Percentiles rank a stretch among this genome's conserved stretches.
Conservation (phyloP, 352 stramenopile genomes). For the Phytophthora pini region DNA sequence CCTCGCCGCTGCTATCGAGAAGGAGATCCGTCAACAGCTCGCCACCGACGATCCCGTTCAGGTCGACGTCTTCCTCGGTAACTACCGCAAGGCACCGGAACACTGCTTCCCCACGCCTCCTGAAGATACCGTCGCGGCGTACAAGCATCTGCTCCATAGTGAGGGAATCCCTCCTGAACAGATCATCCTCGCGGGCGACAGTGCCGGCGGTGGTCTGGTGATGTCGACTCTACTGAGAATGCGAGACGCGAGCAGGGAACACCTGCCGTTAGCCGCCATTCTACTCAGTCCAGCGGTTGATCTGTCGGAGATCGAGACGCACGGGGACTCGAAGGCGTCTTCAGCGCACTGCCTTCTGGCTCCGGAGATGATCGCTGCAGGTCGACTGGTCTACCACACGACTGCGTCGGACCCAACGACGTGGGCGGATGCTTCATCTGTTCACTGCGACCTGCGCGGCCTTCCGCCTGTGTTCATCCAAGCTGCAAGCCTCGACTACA, state of each 20-base stretch:
- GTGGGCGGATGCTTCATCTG: slow-evolving; percentile 49
- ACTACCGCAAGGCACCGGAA: slow-evolving; percentile 59
- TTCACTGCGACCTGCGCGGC: slow-evolving; percentile 55
- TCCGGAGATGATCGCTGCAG: slow-evolving; percentile 32
- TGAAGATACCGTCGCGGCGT: slow-evolving; percentile 46
- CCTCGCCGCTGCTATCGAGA: slow-evolving; percentile 35
- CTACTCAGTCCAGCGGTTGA: slow-evolving; percentile 55
- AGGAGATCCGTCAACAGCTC: slow-evolving; percentile 20
- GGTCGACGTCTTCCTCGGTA: slow-evolving; percentile 51
- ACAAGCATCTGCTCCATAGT: slow-evolving; percentile 47
- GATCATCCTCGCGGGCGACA: slow-evolving; percentile 50
- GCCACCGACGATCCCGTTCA: slow-evolving; percentile 12
- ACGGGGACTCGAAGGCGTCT: slow-evolving; percentile 19
- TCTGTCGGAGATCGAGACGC: slow-evolving; percentile 36
- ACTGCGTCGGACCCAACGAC: slow-evolving; percentile 25
- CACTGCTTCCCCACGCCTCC: slow-evolving; percentile 48
- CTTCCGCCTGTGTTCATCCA: slow-evolving; percentile 60
- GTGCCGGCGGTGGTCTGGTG: slow-evolving; percentile 46
- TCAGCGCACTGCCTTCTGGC: slow-evolving; percentile 39
- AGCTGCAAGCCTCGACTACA: slow-evolving; percentile 43
- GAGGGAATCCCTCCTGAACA: slow-evolving; percentile 33
- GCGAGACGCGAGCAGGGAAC: slow-evolving; percentile 20
- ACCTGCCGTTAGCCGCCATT: slow-evolving; percentile 43
- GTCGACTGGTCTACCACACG: slow-evolving; percentile 25
- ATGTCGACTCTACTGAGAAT: slow-evolving; percentile 52